Evolutionary conservation across 139 green algal species (phyloP), one percentile per base, ranked within the genome.

Genomic region (Diplosphaera chodatii): DNA sequence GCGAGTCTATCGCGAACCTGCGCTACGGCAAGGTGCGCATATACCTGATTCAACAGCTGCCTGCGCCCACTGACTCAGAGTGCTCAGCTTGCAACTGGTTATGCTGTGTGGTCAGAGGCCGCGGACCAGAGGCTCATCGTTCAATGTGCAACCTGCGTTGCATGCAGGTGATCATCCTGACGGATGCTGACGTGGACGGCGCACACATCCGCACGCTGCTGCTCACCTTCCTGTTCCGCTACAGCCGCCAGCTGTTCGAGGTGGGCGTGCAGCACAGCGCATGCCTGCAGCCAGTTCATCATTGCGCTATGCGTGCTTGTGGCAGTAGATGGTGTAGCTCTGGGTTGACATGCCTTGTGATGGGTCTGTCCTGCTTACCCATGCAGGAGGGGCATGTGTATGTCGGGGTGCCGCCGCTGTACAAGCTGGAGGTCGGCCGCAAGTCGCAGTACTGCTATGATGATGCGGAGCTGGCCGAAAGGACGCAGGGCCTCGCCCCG

Each of bases 161-260:
- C 10, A 4, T 69, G 63, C 70, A 93, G 80, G 83, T 99, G 21
- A 91, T 99, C 64, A 84, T 99, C n/a, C 83, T 99, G 33, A 99
- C 94, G 15, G 95, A 99, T 78, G 95, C 95, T 40, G 95, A 99
- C 69, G 93, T 98, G 68, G 95, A 99, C 71, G 95, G 95, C 27
- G 92, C 93, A 13, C 95, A 99, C 88, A 99, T 99, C 76, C 88
- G 93, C 62, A 96, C 95, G 5, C 89, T 99, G 73, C 87, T 99
- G 67, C 89, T 99, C 21, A 98, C 95, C 3, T 99, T 99, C 82
- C 84, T 99, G 23, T 99, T 94, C 86, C 84, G 94, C 59, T 99
- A 98, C 82, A 77, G 82, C 40, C 84, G 80, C 13, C 81, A 88
- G 65, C 85, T 97, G 25, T 97, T 97, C 75, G 81, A 92, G 29